phyloP scores from a whole-genome alignment of 108 stramenopile genomes.

The Cyclotella baltica region DNA sequence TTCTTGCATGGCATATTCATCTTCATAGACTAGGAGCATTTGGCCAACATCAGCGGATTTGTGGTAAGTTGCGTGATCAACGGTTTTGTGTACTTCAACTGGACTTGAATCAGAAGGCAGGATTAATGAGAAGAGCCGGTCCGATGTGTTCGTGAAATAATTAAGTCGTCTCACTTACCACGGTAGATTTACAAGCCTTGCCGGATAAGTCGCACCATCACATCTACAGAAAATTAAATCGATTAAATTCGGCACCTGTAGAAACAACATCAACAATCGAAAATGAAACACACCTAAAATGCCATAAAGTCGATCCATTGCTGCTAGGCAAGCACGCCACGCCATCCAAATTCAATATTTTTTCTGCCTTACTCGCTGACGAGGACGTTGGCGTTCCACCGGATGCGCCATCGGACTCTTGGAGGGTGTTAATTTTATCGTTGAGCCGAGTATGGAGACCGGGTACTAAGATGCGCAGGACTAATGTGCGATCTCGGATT shows the following conservation, averaged over 20 bases:
- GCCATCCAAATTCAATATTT: slow-evolving; percentile 79
- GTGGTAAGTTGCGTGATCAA: slow-evolving; percentile 92
- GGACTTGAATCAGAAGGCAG: slow-evolving; percentile 36
- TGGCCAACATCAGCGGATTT: slow-evolving; percentile 92
- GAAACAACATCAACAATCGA: not conserved
- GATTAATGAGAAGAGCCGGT: not conserved
- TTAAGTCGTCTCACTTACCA: slow-evolving; percentile 41
- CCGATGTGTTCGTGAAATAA: not conserved
- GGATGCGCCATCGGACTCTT: slow-evolving; percentile 46
- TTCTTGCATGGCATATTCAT: slow-evolving; percentile 86
- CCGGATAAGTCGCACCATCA: slow-evolving; percentile 91
- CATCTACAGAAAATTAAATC: slow-evolving; percentile 39
- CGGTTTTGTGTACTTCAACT: slow-evolving; percentile 92
- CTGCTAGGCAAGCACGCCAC: slow-evolving; percentile 66
- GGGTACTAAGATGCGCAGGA: slow-evolving; percentile 77
- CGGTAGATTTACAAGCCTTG: slow-evolving; percentile 92
- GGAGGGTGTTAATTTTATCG: slow-evolving; percentile 72
- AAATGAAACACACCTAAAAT: slow-evolving; percentile 60
- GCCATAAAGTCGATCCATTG: slow-evolving; percentile 72
- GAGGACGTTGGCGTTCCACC: not conserved
- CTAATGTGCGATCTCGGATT: slow-evolving; percentile 59
- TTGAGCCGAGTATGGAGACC: slow-evolving; percentile 76
- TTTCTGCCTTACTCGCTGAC: slow-evolving; percentile 15
- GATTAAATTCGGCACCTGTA: not conserved
- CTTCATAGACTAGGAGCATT: slow-evolving; percentile 94